Base-by-base conservation (phyloP, 1,139 yeast genomes). In the Debaryomyces singareniensis region DNA sequence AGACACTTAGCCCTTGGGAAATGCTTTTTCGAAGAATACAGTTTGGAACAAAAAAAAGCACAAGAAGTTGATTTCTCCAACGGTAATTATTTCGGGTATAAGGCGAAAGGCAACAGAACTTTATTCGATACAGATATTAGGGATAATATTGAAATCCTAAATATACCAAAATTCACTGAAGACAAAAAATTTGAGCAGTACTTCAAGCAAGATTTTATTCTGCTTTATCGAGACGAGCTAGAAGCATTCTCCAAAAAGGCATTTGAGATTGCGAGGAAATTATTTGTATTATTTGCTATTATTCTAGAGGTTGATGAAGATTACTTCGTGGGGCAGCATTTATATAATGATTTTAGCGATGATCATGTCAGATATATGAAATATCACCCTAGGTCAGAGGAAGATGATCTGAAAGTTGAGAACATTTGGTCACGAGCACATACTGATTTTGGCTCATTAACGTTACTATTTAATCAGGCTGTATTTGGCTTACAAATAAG, bases 11-110 rank as follows among this genome's bases (percentile, higher is more conserved):
- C 54, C 3, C 42, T 54, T 20, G 62, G 60, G 5, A 45, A 47
- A 29, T 53, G 45, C 24, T 54, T 57, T 35, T 58, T 58, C 26
- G 47, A 44, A 14, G 44, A 52, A 27, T 51, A 51, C 27, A 31
- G 48, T 4, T 33, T 43, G 10, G 57, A 51, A 16, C 59, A 58
- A 31, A 58, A 58, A 35, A 31, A 30, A 20, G 42, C 44, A 5
- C 47, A 51, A 15, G 41, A 39, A 16, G 57, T 51, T 13, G 55
- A 58, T 34, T 55, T 58, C 29, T 42, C 42, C 5, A 39, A 39
- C 3, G 63, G 61, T 0, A 53, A 58, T 29, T 58, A 58, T 35
- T 55, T 56, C 37, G 61, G 61, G 2, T 58, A 53, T 42, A 55
- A 56, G 32, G 41, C 45, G 4, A 42, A 39, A 13, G 57, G 53